Evolutionary conservation across 2,329 filamentous ascomycete genomes (phyloP), one percentile per base, ranked within the genome.

Genomic region (Pochonia chlamydosporia): DNA sequence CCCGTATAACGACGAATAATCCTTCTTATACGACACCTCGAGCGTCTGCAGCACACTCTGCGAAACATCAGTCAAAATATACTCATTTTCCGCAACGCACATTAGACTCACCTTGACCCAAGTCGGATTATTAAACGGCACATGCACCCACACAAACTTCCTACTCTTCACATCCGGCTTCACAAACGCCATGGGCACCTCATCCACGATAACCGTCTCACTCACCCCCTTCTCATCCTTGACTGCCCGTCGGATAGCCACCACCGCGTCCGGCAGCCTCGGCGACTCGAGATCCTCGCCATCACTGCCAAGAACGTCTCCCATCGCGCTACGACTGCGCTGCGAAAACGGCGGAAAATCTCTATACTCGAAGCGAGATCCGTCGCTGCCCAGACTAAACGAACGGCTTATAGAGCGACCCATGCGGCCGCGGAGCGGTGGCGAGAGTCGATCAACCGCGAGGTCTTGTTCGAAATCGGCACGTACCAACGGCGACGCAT

Each of bases 121-220:
- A 0, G 72, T 68, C 0, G 78, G 75, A 44, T 81, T 80, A 8
- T 76, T 81, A 24, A 73, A 80, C 0, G 77, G 74, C 16, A 78
- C 53, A 59, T 81, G 78, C 40, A 81, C 70, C 78, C 78, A 81
- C 54, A 75, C 71, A 53, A 80, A 80, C 56, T 74, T 78, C 21
- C 73, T 68, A 3, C 58, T 53, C 30, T 60, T 56, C 3, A 61
- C 55, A 33, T 64, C 57, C 2, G 66, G 66, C 46, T 59, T 65
- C 9, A 54, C 47, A 53, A 69, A 63, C 25, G 61, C 57, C 30
- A 57, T 50, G 0, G 59, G 57, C 8, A 56, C 51, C 14, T 63
- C 60, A 11, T 65, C 63, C 1, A 59, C 54, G 9, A 65, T 51
- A 0, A 54, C 61, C 9, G 58, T 57, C 48, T 64, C 65, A 13